Base-by-base conservation (phyloP, 1,284 basidiomycete species). In the Cerrena zonata region DNA sequence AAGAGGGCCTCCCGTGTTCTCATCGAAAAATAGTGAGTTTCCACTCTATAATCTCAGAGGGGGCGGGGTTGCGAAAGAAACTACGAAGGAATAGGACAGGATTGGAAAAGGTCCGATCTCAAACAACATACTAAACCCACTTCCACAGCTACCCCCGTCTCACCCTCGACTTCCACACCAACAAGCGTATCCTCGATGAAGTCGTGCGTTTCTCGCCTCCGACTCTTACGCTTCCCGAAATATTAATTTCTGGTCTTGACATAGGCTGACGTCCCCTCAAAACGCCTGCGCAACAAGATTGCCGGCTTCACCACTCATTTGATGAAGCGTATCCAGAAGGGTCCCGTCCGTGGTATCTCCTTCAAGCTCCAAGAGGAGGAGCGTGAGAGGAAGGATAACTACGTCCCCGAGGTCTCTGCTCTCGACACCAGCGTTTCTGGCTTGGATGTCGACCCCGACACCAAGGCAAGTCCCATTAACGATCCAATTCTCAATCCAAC, bases 341-440 rank as follows among this genome's bases (percentile, higher is more conserved):
- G 95, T n/a, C 96, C 96, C 65, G 96, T 99, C 59, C 93, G 94
- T 65, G 96, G 96, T 67, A 99, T 99, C 74, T 98, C 94, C 59
- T 99, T 99, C 93, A 97, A 97, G 78, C 89, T 99, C 62, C 96
- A 99, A 74, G 96, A 99, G 72, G 96, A 99, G 77, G 96, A 99
- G 79, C 86, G 96, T 61, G 96, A 99, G 78, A 82, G 95, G 69
- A 99, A 99, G 84, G 94, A 97, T 72, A 94, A 95, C 79, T 96
- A 94, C 73, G 93, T 96, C 50, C 94, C 94, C 60, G 94, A 96
- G 67, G 85, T 95, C 50, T 97, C 94, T 56, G 94, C 94, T 48
- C 88, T 97, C 59, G 91, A 94, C 71, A 86, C 83, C 55, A 77
- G 77, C 58, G 80, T 78, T 37, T 72, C 74, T 54, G 86, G 86